Percentiles rank a stretch among this genome's conserved stretches.
phyloP scores from a whole-genome alignment of 129 eudicot species.

The Flaveria linearis region DNA sequence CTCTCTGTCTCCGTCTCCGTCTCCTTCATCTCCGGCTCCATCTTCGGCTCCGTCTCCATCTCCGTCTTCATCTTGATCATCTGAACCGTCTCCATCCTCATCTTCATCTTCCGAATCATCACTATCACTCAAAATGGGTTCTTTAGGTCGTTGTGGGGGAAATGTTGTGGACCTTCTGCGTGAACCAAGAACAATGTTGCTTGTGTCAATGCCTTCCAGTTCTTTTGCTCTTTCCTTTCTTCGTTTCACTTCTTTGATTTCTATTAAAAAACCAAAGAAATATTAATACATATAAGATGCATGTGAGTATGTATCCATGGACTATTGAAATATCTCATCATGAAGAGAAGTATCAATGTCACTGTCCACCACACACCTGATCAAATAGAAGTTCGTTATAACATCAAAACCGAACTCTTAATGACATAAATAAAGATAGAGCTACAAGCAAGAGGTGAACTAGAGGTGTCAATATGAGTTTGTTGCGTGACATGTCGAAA shows the following conservation, averaged over 20 bases:
- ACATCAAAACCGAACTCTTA: slow-evolving; percentile 3
- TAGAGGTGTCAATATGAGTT: too few relatives aligned
- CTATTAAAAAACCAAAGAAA: slow-evolving; percentile 39
- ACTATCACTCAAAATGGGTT: slow-evolving; percentile 37
- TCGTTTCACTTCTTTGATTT: slow-evolving; percentile 82
- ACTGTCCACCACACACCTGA: background rate
- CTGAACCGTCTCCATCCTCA: slow-evolving; percentile 36
- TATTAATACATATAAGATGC: background rate
- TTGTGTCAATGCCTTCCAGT: slow-evolving; percentile 92
- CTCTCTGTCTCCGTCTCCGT: slow-evolving; percentile 38
- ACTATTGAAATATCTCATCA: background rate
- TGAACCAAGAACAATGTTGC: slow-evolving; percentile 81
- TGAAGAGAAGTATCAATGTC: background rate
- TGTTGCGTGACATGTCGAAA: too few relatives aligned
- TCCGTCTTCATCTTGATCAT: slow-evolving; percentile 38
- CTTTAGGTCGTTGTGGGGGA: slow-evolving; percentile 72
- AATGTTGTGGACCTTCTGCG: slow-evolving; percentile 71
- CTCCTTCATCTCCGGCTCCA: slow-evolving; percentile 34
- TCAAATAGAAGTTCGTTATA: background rate
- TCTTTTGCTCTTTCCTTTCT: slow-evolving; percentile 90
- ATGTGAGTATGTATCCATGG: background rate
- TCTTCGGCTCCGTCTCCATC: slow-evolving; percentile 37
- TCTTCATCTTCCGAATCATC: slow-evolving; percentile 38
- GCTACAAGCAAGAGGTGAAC: too few relatives aligned
- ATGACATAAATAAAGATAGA: too few relatives aligned